Evolutionary conservation across 2,329 filamentous ascomycete species (phyloP), one percentile per base, ranked within the genome.

Genomic region (Alternaria conjuncta): DNA sequence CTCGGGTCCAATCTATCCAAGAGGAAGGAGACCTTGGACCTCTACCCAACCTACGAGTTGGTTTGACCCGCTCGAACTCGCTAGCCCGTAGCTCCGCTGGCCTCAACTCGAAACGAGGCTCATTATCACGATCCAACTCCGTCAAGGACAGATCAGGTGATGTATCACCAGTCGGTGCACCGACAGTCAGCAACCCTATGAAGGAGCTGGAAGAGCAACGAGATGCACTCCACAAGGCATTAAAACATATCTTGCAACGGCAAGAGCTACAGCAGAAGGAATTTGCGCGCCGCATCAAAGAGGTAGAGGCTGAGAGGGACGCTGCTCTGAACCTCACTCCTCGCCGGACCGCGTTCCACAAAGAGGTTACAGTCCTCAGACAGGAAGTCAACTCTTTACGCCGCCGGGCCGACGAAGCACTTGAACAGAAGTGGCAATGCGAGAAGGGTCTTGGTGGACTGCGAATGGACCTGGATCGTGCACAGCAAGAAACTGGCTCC

Each of bases 381-480:
- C 89, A 91, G 23, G 96, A 99, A 78, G 92, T 99, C 66, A 92
- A 92, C 55, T 87, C 91, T 15, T 86, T 99, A 60, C 90, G 96
- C 46, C 90, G 90, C 65, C 89, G 96, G 57, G 95, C 95, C 28
- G 95, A 99, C 73, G 95, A 98, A 68, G 95, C 95, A 15, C 86
- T 98, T 13, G 93, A 97, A 75, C 92, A 97, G 75, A 98, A 98
- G 81, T 98, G 93, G 90, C 92, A 96, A 77, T 95, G 94, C 65
- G 95, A 97, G 81, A 96, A 96, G 81, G 93, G 93, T 18, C 84
- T 98, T 2, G 87, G 89, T 56, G 93, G 94, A 59, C 83, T 98
- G 60, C 97, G 97, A 83, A 97, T 97, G 92, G 95, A 98, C 76
- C 88, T 99, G 45, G 96, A 98, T 80, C 92, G 94, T 66, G 94